Base-by-base conservation (phyloP, 192 early-diverging fungal genomes). In the Geranomyces variabilis region DNA sequence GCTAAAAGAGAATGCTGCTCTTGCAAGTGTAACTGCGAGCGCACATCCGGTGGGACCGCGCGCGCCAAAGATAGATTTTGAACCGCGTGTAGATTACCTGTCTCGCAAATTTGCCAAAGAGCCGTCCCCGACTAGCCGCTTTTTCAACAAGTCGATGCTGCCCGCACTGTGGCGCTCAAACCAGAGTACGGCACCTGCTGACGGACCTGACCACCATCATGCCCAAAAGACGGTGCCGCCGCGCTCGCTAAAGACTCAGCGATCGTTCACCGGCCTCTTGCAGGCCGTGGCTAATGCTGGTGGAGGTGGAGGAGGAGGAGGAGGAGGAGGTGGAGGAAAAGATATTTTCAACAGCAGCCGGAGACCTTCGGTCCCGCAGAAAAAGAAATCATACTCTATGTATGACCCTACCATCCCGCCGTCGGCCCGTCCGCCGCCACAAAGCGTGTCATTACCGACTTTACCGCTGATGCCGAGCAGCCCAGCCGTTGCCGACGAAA, bases 381-480 rank as follows among this genome's bases (percentile, higher is more conserved):
- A 41, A 41, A 41, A 53, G 7, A 53, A 53, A 17, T n/a, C 51
- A 24, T 26, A 53, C 51, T 53, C 51, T n/a, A 53, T 53, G 51
- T 53, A 24, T 53, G 51, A 53, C 17, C n/a, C 51, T 17, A 53
- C 51, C 7, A n/a, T 26, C 7, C 51, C 24, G 51, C 51, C 51
- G 7, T 17, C 4, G 51, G 51, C 51, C 51, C 51, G 24, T 24
- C 51, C 51, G 24, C 51, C 51, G 15, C 51, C 51, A 9, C 51
- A n/a, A 53, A 53, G n/a, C 7, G 51, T 26, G 7, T 53, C 51
- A 26, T 53, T 53, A 53, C 51, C 51, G 7, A 53, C 51, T 26
- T 26, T 53, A 26, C 51, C 51, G 51, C 51, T n/a, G 7, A 53
- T 53, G 19, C 51, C 51, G n/a, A 17, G 7, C 51, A 26, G 19